Evolutionary conservation across 257 asterid species (phyloP).

Genomic region (Capsicum baccatum): DNA sequence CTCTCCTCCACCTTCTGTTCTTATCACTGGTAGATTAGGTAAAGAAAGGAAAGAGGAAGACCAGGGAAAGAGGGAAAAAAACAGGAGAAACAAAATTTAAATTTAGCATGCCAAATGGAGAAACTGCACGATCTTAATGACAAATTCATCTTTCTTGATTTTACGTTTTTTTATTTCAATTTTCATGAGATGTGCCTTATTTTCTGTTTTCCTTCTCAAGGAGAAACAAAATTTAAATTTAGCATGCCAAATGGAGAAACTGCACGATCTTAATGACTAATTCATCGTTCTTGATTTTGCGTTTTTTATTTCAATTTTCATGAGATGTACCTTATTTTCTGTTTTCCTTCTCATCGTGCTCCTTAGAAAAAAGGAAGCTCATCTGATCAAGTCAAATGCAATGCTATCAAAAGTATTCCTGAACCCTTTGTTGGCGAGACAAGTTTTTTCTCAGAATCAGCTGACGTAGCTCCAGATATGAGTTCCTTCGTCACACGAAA

Average conservation of each 20-base stretch:
- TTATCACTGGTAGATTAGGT: neutral
- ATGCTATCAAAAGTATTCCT: conserved; percentile 40
- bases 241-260: neutral
- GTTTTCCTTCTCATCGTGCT: conserved; percentile 13
- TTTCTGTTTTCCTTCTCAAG: neutral
- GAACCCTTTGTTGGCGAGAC: conserved; percentile 66
- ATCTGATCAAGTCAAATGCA: conserved; percentile 38
- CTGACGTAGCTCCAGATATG: conserved; percentile 61
- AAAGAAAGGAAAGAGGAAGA: neutral
- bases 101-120: neutral
- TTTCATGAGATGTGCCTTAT: neutral
- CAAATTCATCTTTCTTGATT: neutral
- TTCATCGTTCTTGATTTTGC: neutral
- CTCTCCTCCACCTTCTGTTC: neutral
- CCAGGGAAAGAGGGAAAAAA: neutral
- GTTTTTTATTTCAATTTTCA: neutral
- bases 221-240: neutral
- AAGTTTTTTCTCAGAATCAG: conserved; percentile 83
- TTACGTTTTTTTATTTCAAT: neutral
- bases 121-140: neutral
- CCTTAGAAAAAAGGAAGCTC: conserved; percentile 41
- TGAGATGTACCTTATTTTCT: neutral
- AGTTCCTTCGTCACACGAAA: conserved; percentile 56
- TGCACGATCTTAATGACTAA: neutral
- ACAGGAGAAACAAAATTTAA: neutral